Evolutionary conservation across 768 basidiomycete genomes (phyloP), one percentile per base, ranked within the genome.

Genomic region (Mycena metata): DNA sequence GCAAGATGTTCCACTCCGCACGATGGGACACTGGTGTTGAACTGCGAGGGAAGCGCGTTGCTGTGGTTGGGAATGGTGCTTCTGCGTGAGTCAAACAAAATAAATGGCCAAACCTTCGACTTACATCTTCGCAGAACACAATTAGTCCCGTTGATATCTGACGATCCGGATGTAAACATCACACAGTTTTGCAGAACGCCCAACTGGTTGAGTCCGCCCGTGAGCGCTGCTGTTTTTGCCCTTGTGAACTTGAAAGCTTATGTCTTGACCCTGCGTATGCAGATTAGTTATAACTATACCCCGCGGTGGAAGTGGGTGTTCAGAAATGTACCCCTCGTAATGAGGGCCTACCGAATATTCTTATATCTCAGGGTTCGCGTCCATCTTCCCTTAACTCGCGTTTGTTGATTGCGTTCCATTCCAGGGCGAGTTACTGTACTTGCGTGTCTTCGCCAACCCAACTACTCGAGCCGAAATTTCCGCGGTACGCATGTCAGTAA

Each of bases 111-210:
- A 11, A 15, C 23, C 67, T 46, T 21, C 73, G 6, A 2, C 2
- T 13, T 73, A 61, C 30, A 45, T 23, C 42, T 26, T 19, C 24
- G 4, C 56, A 90, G 90, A n/a, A 88, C 89, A 12, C 90, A 92
- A 74, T 83, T 89, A 46, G 74, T 89, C 24, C 87, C 88, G 17
- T 75, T 81, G 64, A 88, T 89, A 62, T 80, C 87, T 19, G 74
- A 75, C 45, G 86, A 89, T 66, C 78, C 83, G 12, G 82, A 83
- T 6, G 83, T 85, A 17, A 73, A 85, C 65, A 82, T 90, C 23
- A 78, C 86, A 62, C 88, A 91, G 75, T 88, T 90, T 71, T 86
- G 84, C 66, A 81, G 90, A 55, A 88, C 86, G 46, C 88, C 87
- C 30, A 84, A 86, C 68, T 90, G 89, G 89, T 86, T 81, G 69